phyloP scores from a whole-genome alignment of 306 rosid genomes.

The Arachis stenosperma region DNA sequence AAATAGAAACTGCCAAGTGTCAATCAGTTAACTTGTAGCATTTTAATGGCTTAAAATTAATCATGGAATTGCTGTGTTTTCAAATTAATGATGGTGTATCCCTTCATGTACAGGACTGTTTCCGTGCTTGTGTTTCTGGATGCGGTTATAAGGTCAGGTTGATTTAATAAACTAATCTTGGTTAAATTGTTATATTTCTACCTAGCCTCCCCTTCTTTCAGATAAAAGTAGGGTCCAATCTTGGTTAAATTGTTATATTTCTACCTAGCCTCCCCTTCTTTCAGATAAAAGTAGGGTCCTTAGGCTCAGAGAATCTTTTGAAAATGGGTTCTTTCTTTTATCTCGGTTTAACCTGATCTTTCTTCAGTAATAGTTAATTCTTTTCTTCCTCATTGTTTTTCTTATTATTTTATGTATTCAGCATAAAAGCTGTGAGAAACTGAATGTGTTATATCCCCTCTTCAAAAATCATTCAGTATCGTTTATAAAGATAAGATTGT shows the following conservation, averaged over 20 bases:
- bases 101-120: constrained; percentile 69
- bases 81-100: constrained; percentile 35
- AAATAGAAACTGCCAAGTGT: neutral
- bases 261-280: neutral
- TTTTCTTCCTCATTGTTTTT: neutral
- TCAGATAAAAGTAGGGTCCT: neutral
- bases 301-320: constrained; percentile 7
- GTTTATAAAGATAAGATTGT: neutral
- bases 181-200: constrained; percentile 2
- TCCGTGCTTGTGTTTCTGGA: constrained; percentile 88
- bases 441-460: neutral
- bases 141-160: constrained; percentile 88
- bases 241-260: constrained; percentile 14
- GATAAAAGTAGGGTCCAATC: neutral
- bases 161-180: constrained; percentile 18
- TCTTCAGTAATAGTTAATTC: too few species aligned
- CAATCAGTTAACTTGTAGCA: constrained; percentile 4
- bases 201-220: neutral
- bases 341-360: too few species aligned
- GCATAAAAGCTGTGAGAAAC: neutral
- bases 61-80: constrained; percentile 2
- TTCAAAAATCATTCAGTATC: neutral
- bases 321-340: neutral
- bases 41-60: constrained; percentile 11
- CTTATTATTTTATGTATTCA: neutral